Evolutionary conservation across 192 early-diverging fungal species (phyloP).

Genomic region (Allomyces arbusculus): DNA sequence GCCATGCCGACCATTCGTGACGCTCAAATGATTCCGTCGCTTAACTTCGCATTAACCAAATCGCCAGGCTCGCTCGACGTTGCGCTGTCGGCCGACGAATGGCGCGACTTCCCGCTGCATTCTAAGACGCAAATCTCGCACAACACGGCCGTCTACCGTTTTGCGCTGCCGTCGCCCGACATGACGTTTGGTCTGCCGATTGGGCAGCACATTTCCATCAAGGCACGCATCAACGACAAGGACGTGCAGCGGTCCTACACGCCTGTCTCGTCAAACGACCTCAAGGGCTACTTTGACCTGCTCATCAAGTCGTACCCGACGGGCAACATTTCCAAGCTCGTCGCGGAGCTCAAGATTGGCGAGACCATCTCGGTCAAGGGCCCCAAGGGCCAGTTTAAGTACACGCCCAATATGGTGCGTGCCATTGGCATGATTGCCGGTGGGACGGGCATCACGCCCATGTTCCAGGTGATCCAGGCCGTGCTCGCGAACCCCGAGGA

Average conservation of each 20-base stretch:
- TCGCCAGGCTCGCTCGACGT: slow-evolving; percentile 8
- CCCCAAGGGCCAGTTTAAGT: slow-evolving; percentile 76
- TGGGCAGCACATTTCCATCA: slow-evolving; percentile 77
- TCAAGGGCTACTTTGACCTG: slow-evolving; percentile 72
- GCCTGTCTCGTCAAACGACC: slow-evolving; percentile 64
- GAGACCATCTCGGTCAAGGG: slow-evolving; percentile 58
- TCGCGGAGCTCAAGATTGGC: slow-evolving; percentile 46
- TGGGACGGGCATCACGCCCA: slow-evolving; percentile 89
- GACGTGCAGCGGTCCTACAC: slow-evolving; percentile 74
- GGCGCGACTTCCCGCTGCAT: slow-evolving; percentile 53
- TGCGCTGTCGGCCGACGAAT: slow-evolving; percentile 45
- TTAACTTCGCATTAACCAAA: not conserved
- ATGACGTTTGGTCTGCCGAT: slow-evolving; percentile 67
- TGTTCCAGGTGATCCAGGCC: slow-evolving; percentile 79
- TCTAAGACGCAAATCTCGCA: slow-evolving; percentile 55
- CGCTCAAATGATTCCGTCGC: not conserved
- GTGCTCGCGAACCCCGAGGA: slow-evolving; percentile 69
- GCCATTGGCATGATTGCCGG: slow-evolving; percentile 82
- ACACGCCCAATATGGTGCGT: slow-evolving; percentile 57
- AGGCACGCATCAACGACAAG: slow-evolving; percentile 66
- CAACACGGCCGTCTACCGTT: slow-evolving; percentile 83
- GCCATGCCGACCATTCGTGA: not conserved
- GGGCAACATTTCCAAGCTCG: slow-evolving; percentile 57
- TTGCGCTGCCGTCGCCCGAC: slow-evolving; percentile 48
- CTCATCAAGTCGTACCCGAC: slow-evolving; percentile 76